Percentiles rank a stretch among this genome's conserved stretches.
phyloP scores from a whole-genome alignment of 176 grass and related monocot species.

The Urochloa ruziziensis region DNA sequence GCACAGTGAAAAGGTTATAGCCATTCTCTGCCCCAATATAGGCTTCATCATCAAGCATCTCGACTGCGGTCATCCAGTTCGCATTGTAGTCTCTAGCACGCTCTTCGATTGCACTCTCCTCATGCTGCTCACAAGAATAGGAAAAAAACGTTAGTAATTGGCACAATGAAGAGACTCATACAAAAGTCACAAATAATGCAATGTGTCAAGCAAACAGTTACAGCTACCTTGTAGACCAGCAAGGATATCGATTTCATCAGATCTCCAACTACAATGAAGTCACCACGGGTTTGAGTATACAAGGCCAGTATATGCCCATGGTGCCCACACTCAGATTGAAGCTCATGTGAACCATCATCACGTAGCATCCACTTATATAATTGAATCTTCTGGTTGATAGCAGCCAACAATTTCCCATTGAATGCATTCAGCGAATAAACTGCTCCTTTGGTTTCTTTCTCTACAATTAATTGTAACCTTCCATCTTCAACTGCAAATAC shows the following conservation, averaged over 20 bases:
- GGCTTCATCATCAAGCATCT: conserved; percentile 90
- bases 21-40: conserved; percentile 93
- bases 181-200: not conserved
- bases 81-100: conserved; percentile 82
- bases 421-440: conserved; percentile 90
- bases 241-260: conserved; percentile 94
- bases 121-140: conserved; percentile 43
- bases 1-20: conserved; percentile 80
- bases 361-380: conserved; percentile 75
- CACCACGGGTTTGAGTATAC: conserved; percentile 89
- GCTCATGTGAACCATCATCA: conserved; percentile 71
- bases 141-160: not conserved
- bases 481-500: conserved; percentile 90
- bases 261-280: conserved; percentile 97
- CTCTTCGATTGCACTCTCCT: conserved; percentile 90
- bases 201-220: not conserved
- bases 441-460: conserved; percentile 93
- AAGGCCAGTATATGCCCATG: conserved; percentile 87
- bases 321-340: conserved; percentile 89
- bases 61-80: conserved; percentile 95
- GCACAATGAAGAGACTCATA: not conserved
- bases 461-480: conserved; percentile 73
- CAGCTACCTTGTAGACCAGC: conserved; percentile 81
- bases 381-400: conserved; percentile 97
- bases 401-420: conserved; percentile 91